A percentile compares a stretch with the other conserved stretches of the same genome.
Conservation (phyloP, 257 asterid genomes). For the Marsdenia floribunda region DNA sequence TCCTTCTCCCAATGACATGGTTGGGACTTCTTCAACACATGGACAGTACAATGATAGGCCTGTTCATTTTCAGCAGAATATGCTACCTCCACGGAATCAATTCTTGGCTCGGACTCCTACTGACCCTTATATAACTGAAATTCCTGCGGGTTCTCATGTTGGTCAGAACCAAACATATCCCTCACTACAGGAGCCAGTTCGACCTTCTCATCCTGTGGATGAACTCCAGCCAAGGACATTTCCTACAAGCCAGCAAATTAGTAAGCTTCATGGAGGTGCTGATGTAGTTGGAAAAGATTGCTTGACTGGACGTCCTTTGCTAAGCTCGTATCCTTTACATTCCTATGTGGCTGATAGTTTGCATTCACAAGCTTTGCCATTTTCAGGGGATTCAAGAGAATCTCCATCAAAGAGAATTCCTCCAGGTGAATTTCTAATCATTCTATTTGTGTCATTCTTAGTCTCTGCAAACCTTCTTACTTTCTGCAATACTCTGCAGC, state of each 20-base stretch:
- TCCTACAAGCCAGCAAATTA: conserved; percentile 31
- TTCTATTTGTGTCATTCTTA: conserved; percentile 32
- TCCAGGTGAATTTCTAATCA: conserved; percentile 25
- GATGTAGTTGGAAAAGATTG: conserved; percentile 28
- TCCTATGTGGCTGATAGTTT: conserved; percentile 24
- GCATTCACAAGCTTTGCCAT: conserved; percentile 33
- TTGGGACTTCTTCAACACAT: conserved; percentile 14
- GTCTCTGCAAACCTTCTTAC: conserved; percentile 33
- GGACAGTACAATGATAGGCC: conserved; percentile 34
- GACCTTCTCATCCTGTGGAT: conserved; percentile 25
- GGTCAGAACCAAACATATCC: conserved; percentile 43
- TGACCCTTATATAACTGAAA: conserved; percentile 37
- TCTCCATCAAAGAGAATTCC: conserved; percentile 38
- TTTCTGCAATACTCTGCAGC: conserved; percentile 32
- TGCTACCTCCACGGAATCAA: conserved; percentile 35
- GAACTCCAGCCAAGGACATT: conserved; percentile 34
- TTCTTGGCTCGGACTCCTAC: conserved; percentile 35
- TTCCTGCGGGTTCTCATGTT: conserved; percentile 31
- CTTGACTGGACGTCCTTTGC: conserved; percentile 26
- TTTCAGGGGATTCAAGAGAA: conserved; percentile 24
- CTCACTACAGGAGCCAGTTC: conserved; percentile 32
- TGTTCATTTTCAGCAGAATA: conserved; percentile 40
- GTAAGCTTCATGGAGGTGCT: conserved; percentile 31
- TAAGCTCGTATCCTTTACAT: conserved; percentile 28
- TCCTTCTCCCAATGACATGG: conserved; percentile 18